Evolutionary conservation across 352 stramenopile species (phyloP), one percentile per base, ranked within the genome.

Genomic region (Globisporangium abappressorium): DNA sequence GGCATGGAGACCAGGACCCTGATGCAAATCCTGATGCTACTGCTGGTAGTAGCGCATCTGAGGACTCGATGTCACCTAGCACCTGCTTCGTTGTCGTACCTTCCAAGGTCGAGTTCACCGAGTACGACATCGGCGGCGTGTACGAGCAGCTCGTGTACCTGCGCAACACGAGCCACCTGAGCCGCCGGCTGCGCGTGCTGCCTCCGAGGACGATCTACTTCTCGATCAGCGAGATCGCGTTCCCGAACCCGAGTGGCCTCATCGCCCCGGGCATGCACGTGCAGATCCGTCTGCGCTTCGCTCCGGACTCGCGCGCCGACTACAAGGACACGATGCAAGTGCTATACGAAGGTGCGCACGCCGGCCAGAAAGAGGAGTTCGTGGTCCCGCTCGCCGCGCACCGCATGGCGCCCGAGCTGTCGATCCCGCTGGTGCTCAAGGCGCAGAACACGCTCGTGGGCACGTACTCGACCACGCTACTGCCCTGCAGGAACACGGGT

Each of bases 181-280:
- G 83, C 43, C 76, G 85, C 18, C 81, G 84, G 2, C 63, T 84
- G 54, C 85, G 85, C 26, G 74, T 93, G n/a, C 64, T 93, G 7
- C 84, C 85, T 20, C 83, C 87, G 12, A 69, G 66, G 12, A 89
- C 83, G 18, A 70, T 90, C 28, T 87, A 78, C 63, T 94, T 94
- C 49, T 88, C 81, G 0, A 70, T 94, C 57, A 57, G 74, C 4
- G 75, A 80, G 28, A 62, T 94, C 22, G 34, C 65, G 4, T 94
- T 84, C 47, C 87, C 84, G 0, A 75, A 83, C 43, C 65, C 75
- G 2, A 90, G 71, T 34, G 85, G 84, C 0, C 73, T 93, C 41
- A 66, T 94, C 5, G 85, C 87, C 14, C 87, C 87, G 1, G 87
- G 87, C 3, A 88, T 94, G 83, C 76, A 85, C 63, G 78, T 91